A percentile compares a stretch with the other conserved stretches of the same genome.
Conservation (phyloP, 2,329 filamentous ascomycete genomes). For the Xenoacremonium recifei region DNA sequence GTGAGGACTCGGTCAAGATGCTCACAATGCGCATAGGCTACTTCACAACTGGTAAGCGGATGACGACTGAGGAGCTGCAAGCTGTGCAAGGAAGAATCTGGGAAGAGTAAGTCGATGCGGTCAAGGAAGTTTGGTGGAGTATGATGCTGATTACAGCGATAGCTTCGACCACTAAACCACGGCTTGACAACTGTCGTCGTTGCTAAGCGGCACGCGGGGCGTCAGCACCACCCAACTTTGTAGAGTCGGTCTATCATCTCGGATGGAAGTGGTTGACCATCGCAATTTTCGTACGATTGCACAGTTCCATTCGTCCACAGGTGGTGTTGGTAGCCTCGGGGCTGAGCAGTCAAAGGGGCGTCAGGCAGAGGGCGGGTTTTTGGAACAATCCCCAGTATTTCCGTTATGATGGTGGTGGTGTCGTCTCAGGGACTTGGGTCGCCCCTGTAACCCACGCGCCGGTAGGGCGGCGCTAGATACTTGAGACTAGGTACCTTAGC, state of each 20-base stretch:
- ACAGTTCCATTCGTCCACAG: slow-evolving; percentile 1
- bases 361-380: too few relatives aligned
- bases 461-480: too few relatives aligned
- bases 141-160: slow-evolving; percentile 19
- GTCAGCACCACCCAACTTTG: slow-evolving; percentile 22
- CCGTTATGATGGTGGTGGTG: too few relatives aligned
- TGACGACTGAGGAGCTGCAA: slow-evolving; percentile 81
- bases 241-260: slow-evolving; percentile 22
- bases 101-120: slow-evolving; percentile 63
- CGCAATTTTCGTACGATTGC: background rate
- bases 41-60: slow-evolving; percentile 85
- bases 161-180: slow-evolving; percentile 41
- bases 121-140: slow-evolving; percentile 11
- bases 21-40: slow-evolving; percentile 41
- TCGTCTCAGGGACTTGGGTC: too few relatives aligned
- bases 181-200: slow-evolving; percentile 3
- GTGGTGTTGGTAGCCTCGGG: background rate
- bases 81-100: slow-evolving; percentile 87
- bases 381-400: too few relatives aligned
- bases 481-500: too few relatives aligned
- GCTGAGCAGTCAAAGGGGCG: too few relatives aligned
- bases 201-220: slow-evolving; percentile 12
- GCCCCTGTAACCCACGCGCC: too few relatives aligned
- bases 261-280: background rate
- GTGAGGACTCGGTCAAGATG: background rate